Evolutionary conservation across 768 basidiomycete genomes (phyloP), one percentile per base, ranked within the genome.

Genomic region (Collybia mongolica): DNA sequence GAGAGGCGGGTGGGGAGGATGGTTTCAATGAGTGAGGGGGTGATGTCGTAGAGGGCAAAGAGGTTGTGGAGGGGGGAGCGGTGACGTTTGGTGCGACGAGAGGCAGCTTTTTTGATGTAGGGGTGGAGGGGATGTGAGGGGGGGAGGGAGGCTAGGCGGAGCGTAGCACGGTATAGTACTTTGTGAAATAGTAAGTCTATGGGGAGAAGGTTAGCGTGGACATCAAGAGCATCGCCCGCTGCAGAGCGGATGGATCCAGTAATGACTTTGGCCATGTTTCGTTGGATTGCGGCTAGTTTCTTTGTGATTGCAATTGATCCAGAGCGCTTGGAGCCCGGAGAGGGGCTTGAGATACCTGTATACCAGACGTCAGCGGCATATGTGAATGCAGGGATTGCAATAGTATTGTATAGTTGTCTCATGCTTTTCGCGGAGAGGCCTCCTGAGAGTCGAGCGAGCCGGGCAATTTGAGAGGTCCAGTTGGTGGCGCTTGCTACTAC

Each of bases 281-380:
- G 9, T 39, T 55, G 54, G n/a, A 51, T 38, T n/a, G 50, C 23
- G 26, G 26, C 26, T 71, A 86, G 86, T 38, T 73, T 79, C 45
- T 83, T 77, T 35, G 61, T 54, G 41, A 46, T 26, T 15, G 48
- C 19, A 11, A 49, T 36, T 24, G 53, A 49, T 15, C 53, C 43
- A 1, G 20, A 19, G 15, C 48, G 24, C 32, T 49, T 50, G 28
- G 49, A 40, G 20, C 48, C 39, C 15, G n/a, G n/a, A 12, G 48
- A 48, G 5, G 47, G 14, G 15, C 19, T n/a, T 18, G 42, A 38
- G 47, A 53, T 44, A 7, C 44, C 38, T 22, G 39, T n/a, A n/a
- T n/a, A n/a, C n/a, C n/a, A n/a, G n/a, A n/a, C n/a, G n/a, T n/a
- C n/a, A n/a, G n/a, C n/a, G n/a, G n/a, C n/a, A n/a, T n/a, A n/a